Evolutionary conservation across 345 rosid species (phyloP), one percentile per base, ranked within the genome.

Genomic region (Gossypium sturtianum): DNA sequence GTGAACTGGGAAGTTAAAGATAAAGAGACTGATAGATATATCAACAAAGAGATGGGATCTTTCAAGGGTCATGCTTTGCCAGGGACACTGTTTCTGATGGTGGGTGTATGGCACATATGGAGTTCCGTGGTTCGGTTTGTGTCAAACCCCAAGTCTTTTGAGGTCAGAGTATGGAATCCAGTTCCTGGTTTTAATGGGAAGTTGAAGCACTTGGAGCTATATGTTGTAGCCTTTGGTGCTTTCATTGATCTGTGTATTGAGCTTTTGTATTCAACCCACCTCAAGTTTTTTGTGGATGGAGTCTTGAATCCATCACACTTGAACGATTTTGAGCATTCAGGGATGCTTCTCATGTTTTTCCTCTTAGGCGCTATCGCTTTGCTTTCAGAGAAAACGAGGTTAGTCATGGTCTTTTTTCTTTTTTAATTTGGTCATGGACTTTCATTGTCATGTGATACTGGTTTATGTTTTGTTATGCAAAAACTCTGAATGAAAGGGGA

Each of bases 301-400:
- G 87, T 84, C 20, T 77, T 94, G 85, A 94, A 92, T 78, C 97
- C 97, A 13, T 77, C 84, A 11, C 97, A 94, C 82, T 84, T 94
- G 92, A 94, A 94, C 65, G 91, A 94, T 84, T 94, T 94, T 10
- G 98, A 94, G 85, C 98, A 94, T 66, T 84, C 95, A 0, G 98
- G 97, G 70, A 94, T 94, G 98, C 97, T 94, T 81, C 87, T 94
- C 47, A 94, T 94, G 98, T 92, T 94, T 84, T 89, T 94, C 61
- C 70, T 92, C 66, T 89, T 94, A 13, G 97, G 98, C 43, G 79
- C 86, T 52, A 78, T 91, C 41, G 20, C 86, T 67, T 69, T 94
- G 83, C 78, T 94, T 65, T 91, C 98, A 0, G 91, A 88, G 82
- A 91, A 86, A 82, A 87, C 93, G 7, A 92, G 97, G 98, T 94